Base-by-base conservation (phyloP, 345 rosid species). In the Syzygium aromaticum region DNA sequence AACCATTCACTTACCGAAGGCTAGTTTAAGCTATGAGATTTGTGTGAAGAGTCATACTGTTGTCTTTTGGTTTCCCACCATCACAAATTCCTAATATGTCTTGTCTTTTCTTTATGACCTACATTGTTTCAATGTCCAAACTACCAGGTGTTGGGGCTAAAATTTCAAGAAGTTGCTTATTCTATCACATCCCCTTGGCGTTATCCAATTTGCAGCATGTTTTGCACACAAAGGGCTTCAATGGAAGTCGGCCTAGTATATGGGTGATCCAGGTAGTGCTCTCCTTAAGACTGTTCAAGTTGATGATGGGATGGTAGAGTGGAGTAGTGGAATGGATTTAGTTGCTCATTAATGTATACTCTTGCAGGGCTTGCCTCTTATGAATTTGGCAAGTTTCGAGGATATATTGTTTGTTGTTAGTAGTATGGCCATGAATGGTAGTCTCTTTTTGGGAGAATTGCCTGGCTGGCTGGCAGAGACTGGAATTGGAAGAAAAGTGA, bases 251-350 rank as follows among this genome's bases (percentile, higher is more conserved):
- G 27, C 97, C 97, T 63, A 96, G 99, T 86, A 90, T 94, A 88
- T 97, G 98, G 98, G 95, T 92, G 89, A 92, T 96, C 86, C 99
- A 97, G 98, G 98, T 97, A 87, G 90, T 84, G 12, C 53, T 84
- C 63, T 84, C 30, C 15, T 49, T 33, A 33, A 13, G 22, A 84
- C 40, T 10, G 30, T 52, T 28, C 54, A 17, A 84, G 85, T 52
- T 84, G 43, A 51, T 52, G 38, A 73, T 1, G 82, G 38, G 82
- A 73, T 73, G 49, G 49, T 11, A 11, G 78, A 73, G 49, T 21
- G 82, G 8, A 73, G 49, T 38, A 38, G 82, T 73, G 49, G 49
- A 38, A 73, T 84, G 85, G 57, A 84, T 52, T 84, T 52, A n/a
- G 85, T 52, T 52, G 43, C 16, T 84, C 54, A 52, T 84, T 84